These are phyloP conservation scores for Lactifluus subvellereus DNA, from an alignment of 768 basidiomycete species.

Conservation along the genomic window DNA sequence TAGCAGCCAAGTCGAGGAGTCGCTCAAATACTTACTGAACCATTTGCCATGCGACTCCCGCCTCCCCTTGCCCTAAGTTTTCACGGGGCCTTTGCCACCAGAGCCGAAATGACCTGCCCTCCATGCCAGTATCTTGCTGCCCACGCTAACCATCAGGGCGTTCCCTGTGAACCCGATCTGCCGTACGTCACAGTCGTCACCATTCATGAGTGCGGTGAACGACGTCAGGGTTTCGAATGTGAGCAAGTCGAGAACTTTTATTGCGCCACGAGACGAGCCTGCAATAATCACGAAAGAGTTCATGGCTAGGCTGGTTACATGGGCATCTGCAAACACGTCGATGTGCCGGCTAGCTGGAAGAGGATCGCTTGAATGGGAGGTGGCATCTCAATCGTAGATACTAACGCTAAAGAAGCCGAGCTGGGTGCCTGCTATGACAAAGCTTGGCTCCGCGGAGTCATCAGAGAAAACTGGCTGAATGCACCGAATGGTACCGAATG, in stretches of 20 bases:
- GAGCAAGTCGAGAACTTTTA: slow-evolving; percentile 60
- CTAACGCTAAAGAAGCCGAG: slow-evolving; percentile 61
- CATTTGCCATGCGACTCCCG: slow-evolving; percentile 31
- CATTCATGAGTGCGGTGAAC: slow-evolving; percentile 41
- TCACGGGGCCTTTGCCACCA: slow-evolving; percentile 29
- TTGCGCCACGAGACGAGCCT: slow-evolving; percentile 57
- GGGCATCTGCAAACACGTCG: slow-evolving; percentile 58
- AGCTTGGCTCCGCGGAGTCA: slow-evolving; percentile 36
- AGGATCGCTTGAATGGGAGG: slow-evolving; percentile 17
- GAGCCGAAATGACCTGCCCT: slow-evolving; percentile 46
- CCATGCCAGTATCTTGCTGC: slow-evolving; percentile 63
- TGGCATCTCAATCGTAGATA: slow-evolving; percentile 48
- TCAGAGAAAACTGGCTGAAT: slow-evolving; percentile 45
- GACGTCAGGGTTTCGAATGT: slow-evolving; percentile 52
- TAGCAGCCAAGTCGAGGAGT: neutral
- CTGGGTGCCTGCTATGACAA: slow-evolving; percentile 59
- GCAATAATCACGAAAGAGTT: slow-evolving; percentile 55
- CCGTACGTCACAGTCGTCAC: slow-evolving; percentile 41
- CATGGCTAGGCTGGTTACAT: slow-evolving; percentile 60
- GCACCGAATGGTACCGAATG: slow-evolving; percentile 46
- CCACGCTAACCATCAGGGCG: slow-evolving; percentile 53
- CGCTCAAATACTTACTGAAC: slow-evolving; percentile 32
- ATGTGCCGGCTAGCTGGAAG: slow-evolving; percentile 42
- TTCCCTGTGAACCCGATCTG: slow-evolving; percentile 55
- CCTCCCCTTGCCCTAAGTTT: slow-evolving; percentile 26